Base-by-base conservation (phyloP, 1,284 basidiomycete species). In the Marasmius sp. region DNA sequence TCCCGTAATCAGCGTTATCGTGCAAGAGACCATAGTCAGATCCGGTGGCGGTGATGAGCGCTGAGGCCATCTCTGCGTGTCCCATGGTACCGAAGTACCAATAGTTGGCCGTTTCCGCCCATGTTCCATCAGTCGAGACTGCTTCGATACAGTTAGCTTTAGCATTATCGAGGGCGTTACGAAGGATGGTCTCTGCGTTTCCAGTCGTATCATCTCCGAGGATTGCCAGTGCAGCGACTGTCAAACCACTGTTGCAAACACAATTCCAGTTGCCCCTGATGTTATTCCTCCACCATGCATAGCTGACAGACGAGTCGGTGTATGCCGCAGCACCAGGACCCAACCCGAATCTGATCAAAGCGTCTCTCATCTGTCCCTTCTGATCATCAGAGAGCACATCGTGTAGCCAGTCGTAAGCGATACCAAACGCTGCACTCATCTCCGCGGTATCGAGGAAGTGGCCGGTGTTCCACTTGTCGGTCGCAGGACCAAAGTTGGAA, bases 371-470 rank as follows among this genome's bases (percentile, higher is more conserved):
- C 61, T 81, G 78, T 48, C 75, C 77, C 71, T 88, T 89, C 77
- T 97, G 93, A 5, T 86, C 82, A 37, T 81, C 74, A 6, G 85
- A 86, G 92, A 93, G 97, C 61, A 85, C 81, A 61, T 96, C 89
- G 76, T 97, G 91, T 59, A 98, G 76, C 91, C 91, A 99, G 75
- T 99, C 97, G 72, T 98, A 99, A 2, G 89, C 97, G 67, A 97
- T 92, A 38, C 85, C 95, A 70, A 88, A 97, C 0, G 92, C 94
- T 41, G 89, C 85, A 27, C 87, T 89, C 71, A 98, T 84, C 75
- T 99, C 97, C 18, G 89, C 97, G 10, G 89, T 81, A 74, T 99
- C 97, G 61, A 99, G 89, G 87, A 98, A 99, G 78, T 99, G 97
- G 2, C 61, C 67, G 4, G 88, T 81, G 77, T 97, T 96, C 95